These are phyloP conservation scores for Fusarium burgessii DNA, from an alignment of 2,329 filamentous ascomycete genomes.

Conservation along the genomic window DNA sequence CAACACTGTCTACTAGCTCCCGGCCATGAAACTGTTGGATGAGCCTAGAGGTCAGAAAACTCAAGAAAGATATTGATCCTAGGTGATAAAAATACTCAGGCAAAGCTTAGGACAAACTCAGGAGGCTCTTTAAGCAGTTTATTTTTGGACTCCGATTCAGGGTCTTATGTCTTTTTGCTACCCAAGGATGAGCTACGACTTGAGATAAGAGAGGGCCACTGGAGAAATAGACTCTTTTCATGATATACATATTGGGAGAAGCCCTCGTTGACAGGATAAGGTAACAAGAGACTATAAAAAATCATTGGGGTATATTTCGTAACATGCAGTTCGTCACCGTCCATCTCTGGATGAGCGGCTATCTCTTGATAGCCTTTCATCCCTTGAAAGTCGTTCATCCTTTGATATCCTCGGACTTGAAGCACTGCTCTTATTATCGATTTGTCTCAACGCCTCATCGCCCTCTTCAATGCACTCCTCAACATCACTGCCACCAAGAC, in stretches of 20 bases:
- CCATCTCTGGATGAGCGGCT: conserved; percentile 36
- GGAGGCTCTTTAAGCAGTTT: too few species aligned
- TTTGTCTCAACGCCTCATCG: conserved; percentile 59
- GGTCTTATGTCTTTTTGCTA: too few species aligned
- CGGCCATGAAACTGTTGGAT: too few species aligned
- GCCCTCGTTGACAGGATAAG: not conserved
- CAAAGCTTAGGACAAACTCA: too few species aligned
- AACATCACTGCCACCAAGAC: conserved; percentile 67
- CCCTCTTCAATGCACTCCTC: conserved; percentile 66
- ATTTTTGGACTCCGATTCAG: too few species aligned
- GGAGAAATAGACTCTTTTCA: not conserved
- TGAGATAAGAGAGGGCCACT: too few species aligned
- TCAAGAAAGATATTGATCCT: too few species aligned
- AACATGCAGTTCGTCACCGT: conserved; percentile 25
- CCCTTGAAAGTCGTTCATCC: conserved; percentile 35
- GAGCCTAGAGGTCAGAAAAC: too few species aligned
- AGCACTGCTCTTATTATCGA: conserved; percentile 27
- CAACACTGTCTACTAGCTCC: not conserved
- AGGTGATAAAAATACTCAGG: too few species aligned
- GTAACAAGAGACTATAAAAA: conserved; percentile 5
- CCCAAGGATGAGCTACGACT: too few species aligned
- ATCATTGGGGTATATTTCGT: conserved; percentile 42
- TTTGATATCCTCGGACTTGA: conserved; percentile 40
- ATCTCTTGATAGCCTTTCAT: conserved; percentile 34
- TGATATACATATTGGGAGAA: too few species aligned